Conservation (phyloP, 768 basidiomycete genomes). For the Polyporus arcularius region DNA sequence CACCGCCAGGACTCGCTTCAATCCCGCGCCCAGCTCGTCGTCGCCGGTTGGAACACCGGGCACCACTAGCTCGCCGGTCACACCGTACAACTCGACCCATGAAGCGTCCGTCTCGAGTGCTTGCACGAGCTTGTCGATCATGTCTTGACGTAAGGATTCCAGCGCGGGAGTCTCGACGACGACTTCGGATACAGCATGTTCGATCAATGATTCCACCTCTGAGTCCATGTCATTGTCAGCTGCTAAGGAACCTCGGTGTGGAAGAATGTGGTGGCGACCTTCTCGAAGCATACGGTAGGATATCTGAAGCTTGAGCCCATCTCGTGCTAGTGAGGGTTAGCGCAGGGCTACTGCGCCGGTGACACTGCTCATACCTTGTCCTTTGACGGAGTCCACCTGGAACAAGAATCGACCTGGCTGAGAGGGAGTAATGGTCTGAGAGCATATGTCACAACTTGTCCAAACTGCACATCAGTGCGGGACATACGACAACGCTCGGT, state of each 20-base stretch:
- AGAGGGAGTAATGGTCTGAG: constrained; percentile 74
- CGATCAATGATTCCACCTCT: constrained; percentile 73
- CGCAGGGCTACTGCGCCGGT: too few species aligned
- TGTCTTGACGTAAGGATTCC: constrained; percentile 39
- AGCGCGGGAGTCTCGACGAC: constrained; percentile 37
- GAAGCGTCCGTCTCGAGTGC: constrained; percentile 60
- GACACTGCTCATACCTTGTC: constrained; percentile 49
- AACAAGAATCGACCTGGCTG: constrained; percentile 83
- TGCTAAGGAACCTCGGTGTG: not conserved
- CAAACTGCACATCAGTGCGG: not conserved
- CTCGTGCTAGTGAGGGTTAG: constrained; percentile 46
- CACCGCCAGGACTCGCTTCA: constrained; percentile 37
- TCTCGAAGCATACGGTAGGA: constrained; percentile 81
- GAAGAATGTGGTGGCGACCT: constrained; percentile 44
- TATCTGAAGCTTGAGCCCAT: constrained; percentile 64
- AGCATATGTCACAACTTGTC: not conserved
- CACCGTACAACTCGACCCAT: constrained; percentile 71
- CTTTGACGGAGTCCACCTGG: constrained; percentile 63
- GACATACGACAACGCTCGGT: constrained; percentile 48
- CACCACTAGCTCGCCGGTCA: constrained; percentile 69
- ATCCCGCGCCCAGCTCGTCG: constrained; percentile 29
- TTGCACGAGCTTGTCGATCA: constrained; percentile 53
- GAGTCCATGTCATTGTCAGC: not conserved
- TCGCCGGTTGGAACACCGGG: constrained; percentile 40
- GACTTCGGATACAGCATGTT: constrained; percentile 46